A percentile compares a stretch with the other conserved stretches of the same genome.
Conservation (phyloP, 2,329 filamentous ascomycete genomes). For the Botrytis fabae region DNA sequence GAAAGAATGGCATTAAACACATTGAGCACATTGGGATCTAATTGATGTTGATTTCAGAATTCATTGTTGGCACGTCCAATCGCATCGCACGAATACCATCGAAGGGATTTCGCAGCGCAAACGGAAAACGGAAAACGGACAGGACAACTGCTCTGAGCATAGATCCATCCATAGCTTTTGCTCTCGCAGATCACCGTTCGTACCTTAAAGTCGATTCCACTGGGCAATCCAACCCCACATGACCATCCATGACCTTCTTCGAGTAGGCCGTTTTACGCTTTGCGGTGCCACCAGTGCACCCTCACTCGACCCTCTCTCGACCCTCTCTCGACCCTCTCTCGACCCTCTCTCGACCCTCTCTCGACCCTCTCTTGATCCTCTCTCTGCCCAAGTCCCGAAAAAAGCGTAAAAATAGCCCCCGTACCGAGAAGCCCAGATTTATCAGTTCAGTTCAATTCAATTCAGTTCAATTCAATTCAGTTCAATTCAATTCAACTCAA, state of each 20-base stretch:
- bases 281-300: neutral
- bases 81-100: neutral
- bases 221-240: conserved; percentile 14
- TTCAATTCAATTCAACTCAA: neutral
- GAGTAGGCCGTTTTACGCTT: neutral
- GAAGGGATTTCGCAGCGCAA: neutral
- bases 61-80: neutral
- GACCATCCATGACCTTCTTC: conserved; percentile 3
- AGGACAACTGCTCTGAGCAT: neutral
- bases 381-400: conserved; percentile 1
- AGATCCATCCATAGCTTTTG: neutral
- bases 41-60: neutral
- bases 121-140: neutral
- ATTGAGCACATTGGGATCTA: neutral
- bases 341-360: neutral
- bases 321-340: neutral
- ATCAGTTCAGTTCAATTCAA: neutral
- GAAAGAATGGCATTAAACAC: neutral
- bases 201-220: neutral
- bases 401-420: conserved; percentile 13
- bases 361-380: neutral
- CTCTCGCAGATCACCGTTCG: neutral
- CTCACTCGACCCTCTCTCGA: too few relatives aligned
- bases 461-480: neutral
- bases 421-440: conserved; percentile 14